Percentiles rank a stretch among this genome's conserved stretches.
phyloP scores from a whole-genome alignment of 225 moss, liverwort and hornwort genomes.

The Neckera pumila region DNA sequence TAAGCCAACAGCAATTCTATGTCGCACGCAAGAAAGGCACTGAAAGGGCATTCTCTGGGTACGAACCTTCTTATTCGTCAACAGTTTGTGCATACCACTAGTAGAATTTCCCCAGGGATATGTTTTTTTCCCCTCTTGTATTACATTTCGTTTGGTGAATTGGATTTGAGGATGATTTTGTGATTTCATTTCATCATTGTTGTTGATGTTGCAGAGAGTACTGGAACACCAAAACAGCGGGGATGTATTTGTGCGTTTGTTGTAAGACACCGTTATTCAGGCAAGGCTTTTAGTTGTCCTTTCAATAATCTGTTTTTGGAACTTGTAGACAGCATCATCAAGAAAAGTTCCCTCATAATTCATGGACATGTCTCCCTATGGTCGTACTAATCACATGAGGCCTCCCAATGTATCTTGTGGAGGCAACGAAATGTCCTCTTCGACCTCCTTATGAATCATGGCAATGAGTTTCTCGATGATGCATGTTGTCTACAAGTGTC shows the following conservation, averaged over 20 bases:
- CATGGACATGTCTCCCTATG: not conserved
- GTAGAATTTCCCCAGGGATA: not conserved
- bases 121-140: no score
- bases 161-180: not conserved
- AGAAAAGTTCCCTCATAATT: not conserved
- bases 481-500: not conserved
- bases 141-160: not conserved
- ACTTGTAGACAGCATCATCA: not conserved
- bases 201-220: constrained; percentile 51
- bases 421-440: not conserved
- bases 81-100: not conserved
- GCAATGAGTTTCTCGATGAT: not conserved
- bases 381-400: not conserved
- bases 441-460: not conserved
- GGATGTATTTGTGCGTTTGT: constrained; percentile 69
- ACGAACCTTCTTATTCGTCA: not conserved
- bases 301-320: not conserved
- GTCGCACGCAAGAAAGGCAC: constrained; percentile 92
- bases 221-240: constrained; percentile 69
- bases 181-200: not conserved
- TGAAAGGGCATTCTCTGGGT: constrained; percentile 88
- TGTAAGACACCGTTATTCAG: constrained; percentile 78
- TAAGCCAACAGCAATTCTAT: constrained; percentile 69
- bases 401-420: not conserved
- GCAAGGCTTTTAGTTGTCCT: not conserved